Percentiles rank a stretch among this genome's conserved stretches.
phyloP scores from a whole-genome alignment of 768 basidiomycete genomes.

The Tylopilus balloui region DNA sequence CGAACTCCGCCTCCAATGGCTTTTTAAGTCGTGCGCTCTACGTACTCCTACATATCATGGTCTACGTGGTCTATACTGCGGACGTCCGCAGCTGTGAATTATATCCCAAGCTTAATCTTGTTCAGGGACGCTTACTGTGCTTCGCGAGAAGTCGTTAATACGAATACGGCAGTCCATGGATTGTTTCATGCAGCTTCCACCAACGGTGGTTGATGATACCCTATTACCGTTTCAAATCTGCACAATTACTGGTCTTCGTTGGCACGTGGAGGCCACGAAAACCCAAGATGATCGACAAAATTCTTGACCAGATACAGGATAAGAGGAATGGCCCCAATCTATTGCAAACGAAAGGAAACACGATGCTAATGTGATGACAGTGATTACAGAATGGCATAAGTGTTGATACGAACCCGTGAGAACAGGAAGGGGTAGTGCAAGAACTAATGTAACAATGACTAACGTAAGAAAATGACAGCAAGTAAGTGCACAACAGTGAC shows the following conservation, averaged over 20 bases:
- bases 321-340: slow-evolving; percentile 1
- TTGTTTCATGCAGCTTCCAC: not conserved
- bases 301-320: not conserved
- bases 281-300: not conserved
- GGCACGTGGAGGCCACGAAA: slow-evolving; percentile 8
- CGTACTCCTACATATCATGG: slow-evolving; percentile 7
- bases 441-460: slow-evolving; percentile 3
- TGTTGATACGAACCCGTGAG: slow-evolving; percentile 1
- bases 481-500: slow-evolving; percentile 7
- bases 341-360: slow-evolving; percentile 1
- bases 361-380: slow-evolving; percentile 5
- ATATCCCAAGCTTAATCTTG: not conserved
- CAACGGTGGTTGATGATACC: too few relatives aligned
- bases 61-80: slow-evolving; percentile 19
- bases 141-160: too few relatives aligned
- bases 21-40: slow-evolving; percentile 7
- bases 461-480: slow-evolving; percentile 3
- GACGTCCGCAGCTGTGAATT: not conserved
- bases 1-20: slow-evolving; percentile 34
- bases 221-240: too few relatives aligned
- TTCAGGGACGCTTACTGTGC: not conserved
- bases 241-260: slow-evolving; percentile 3
- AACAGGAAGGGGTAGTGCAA: not conserved
- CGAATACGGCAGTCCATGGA: too few relatives aligned
- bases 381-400: not conserved